Base-by-base conservation (phyloP, 495 filamentous ascomycete species). In the Hyaloscypha hepaticicola region DNA sequence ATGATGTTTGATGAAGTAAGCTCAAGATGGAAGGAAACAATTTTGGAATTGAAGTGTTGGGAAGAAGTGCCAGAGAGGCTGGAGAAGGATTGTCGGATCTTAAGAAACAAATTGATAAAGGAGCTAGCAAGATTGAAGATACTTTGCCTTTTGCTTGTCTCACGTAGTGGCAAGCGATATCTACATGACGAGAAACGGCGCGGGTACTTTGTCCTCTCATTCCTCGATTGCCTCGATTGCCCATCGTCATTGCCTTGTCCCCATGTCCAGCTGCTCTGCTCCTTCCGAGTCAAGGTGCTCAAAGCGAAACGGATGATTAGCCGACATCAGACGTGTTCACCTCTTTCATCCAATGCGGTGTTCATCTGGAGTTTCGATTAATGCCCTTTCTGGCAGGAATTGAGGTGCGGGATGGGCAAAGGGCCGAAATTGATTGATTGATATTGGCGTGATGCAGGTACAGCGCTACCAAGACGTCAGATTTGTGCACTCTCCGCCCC, bases 321-420 rank as follows among this genome's bases (percentile, higher is more conserved):
- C 38, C 16, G 38, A 3, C 11, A 16, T 19, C 38, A 8, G 19
- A 16, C 11, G 11, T 45, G 7, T 16, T 45, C 12, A 19, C 38
- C 38, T 45, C 38, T 45, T 45, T 16, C 38, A 16, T 45, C 38
- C 38, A 45, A 45, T 45, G 12, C 38, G 38, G 38, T 45, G 38
- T 11, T 45, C 38, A 19, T 45, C 38, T 45, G 38, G n/a, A 21
- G n/a, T 53, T 25, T 53, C 22, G 21, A 24, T 53, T 3, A 53
- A 53, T 25, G 50, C n/a, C 8, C 11, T 25, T 53, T 58, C 33
- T 58, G 56, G 31, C 21, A 58, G 28, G 45, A 38, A 3, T 25
- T 56, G 52, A 56, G 52, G 52, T 3, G 52, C 24, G 26, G 38
- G 38, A 45, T 45, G 38, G 38, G 38, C 38, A 45, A 53, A 53